phyloP scores from a whole-genome alignment of 768 basidiomycete genomes.

The Botryobasidium botryosum region DNA sequence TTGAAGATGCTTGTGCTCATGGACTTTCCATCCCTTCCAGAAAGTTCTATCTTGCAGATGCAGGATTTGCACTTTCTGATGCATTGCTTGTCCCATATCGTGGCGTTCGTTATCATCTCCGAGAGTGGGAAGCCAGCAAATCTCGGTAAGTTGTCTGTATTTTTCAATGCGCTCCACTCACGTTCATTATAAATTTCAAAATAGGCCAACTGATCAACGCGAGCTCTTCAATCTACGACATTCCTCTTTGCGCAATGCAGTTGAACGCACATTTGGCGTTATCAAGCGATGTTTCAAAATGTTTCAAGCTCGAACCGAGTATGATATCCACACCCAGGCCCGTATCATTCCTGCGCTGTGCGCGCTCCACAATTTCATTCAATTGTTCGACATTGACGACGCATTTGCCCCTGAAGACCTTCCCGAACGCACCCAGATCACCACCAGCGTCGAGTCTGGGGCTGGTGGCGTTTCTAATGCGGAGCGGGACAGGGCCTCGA shows the following conservation, averaged over 20 bases:
- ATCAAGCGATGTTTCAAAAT: conserved; percentile 14
- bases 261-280: conserved; percentile 15
- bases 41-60: conserved; percentile 21
- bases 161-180: neutral
- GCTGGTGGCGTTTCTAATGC: neutral
- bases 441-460: no score
- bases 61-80: conserved; percentile 23
- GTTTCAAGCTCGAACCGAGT: conserved; percentile 10
- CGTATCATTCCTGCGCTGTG: conserved; percentile 15
- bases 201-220: conserved; percentile 11
- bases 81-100: conserved; percentile 24
- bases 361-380: conserved; percentile 19
- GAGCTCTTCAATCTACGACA: conserved; percentile 19
- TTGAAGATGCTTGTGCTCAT: conserved; percentile 15
- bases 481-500: neutral
- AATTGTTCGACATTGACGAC: conserved; percentile 16
- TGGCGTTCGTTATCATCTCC: conserved; percentile 24
- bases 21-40: conserved; percentile 21
- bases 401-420: no score
- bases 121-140: conserved; percentile 17
- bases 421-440: neutral
- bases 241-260: conserved; percentile 12
- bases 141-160: neutral
- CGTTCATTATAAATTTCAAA: no score
- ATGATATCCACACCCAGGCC: conserved; percentile 14